These are phyloP conservation scores for Leccinum uliginosum DNA, from an alignment of 768 basidiomycete species.

Conservation along the genomic window DNA sequence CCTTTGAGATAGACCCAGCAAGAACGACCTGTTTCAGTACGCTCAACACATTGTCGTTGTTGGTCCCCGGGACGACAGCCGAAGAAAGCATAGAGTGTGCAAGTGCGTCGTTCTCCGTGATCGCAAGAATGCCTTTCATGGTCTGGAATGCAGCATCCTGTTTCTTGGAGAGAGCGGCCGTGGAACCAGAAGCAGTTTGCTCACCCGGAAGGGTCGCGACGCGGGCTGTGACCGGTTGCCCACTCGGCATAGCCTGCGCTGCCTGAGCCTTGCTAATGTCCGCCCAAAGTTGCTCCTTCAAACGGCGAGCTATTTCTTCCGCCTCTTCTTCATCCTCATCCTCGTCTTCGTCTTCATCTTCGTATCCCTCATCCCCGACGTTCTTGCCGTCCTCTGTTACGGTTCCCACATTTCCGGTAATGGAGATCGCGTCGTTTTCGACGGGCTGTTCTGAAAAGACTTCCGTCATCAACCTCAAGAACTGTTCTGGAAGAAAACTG, in stretches of 20 bases:
- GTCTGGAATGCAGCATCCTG: conserved; percentile 61
- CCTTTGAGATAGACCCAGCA: conserved; percentile 46
- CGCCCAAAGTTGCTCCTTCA: conserved; percentile 77
- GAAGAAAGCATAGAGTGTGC: conserved; percentile 53
- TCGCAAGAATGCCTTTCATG: conserved; percentile 57
- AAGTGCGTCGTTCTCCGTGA: conserved; percentile 51
- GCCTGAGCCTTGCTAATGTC: conserved; percentile 65
- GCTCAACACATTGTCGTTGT: conserved; percentile 47
- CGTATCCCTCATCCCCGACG: conserved; percentile 40
- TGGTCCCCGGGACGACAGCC: conserved; percentile 44
- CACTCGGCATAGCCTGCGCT: conserved; percentile 29
- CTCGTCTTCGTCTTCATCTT: conserved; percentile 53
- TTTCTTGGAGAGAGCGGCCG: conserved; percentile 33
- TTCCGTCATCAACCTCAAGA: conserved; percentile 12
- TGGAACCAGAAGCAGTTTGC: conserved; percentile 11
- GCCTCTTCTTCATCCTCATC: conserved; percentile 59
- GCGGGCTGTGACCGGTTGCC: conserved; percentile 4
- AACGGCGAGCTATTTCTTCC: conserved; percentile 64
- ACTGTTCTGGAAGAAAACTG: conserved; percentile 1
- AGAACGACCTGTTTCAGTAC: conserved; percentile 48
- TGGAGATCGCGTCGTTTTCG: conserved; percentile 1
- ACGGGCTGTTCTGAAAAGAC: conserved; percentile 4
- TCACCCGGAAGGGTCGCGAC: neutral
- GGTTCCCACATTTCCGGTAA: neutral
- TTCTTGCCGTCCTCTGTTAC: conserved; percentile 27